Conservation (phyloP, 83 land plant genomes). For the Picea mariana region DNA sequence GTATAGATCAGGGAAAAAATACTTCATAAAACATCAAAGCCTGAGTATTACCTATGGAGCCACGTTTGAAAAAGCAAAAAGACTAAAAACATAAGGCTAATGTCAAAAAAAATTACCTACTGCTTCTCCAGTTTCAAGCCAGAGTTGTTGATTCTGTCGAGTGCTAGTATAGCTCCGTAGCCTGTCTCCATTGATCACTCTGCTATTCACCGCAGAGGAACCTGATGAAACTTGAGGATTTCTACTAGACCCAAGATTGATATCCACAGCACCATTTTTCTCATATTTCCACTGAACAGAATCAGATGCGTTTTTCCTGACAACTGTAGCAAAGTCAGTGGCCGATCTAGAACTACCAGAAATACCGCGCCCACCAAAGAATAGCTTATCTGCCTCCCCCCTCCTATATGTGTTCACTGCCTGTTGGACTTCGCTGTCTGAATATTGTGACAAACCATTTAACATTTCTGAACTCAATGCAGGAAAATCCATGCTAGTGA, state of each 20-base stretch:
- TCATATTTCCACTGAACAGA: conserved; percentile 64
- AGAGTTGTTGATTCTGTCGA: conserved; percentile 49
- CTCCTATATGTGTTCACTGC: conserved; percentile 32
- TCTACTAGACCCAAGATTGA: conserved; percentile 45
- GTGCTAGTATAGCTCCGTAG: conserved; percentile 34
- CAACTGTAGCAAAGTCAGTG: conserved; percentile 75
- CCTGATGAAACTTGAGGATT: conserved; percentile 35
- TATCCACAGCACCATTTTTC: conserved; percentile 42
- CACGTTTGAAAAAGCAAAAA: neutral
- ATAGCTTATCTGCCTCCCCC: conserved; percentile 33
- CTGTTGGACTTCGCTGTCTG: conserved; percentile 43
- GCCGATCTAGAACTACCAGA: conserved; percentile 37
- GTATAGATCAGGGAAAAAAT: neutral
- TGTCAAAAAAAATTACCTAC: conserved; percentile 58
- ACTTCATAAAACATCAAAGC: neutral
- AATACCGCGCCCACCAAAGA: conserved; percentile 31
- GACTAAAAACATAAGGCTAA: neutral
- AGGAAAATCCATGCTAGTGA: conserved; percentile 67
- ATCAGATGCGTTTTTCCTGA: conserved; percentile 58
- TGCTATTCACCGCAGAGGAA: conserved; percentile 31
- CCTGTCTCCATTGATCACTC: conserved; percentile 36
- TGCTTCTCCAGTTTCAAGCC: conserved; percentile 92
- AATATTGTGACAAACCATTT: conserved; percentile 44
- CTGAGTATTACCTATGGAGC: neutral
- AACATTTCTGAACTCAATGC: conserved; percentile 52